phyloP scores from a whole-genome alignment of 2,329 filamentous ascomycete genomes.

The Knoxdaviesia proteae region DNA sequence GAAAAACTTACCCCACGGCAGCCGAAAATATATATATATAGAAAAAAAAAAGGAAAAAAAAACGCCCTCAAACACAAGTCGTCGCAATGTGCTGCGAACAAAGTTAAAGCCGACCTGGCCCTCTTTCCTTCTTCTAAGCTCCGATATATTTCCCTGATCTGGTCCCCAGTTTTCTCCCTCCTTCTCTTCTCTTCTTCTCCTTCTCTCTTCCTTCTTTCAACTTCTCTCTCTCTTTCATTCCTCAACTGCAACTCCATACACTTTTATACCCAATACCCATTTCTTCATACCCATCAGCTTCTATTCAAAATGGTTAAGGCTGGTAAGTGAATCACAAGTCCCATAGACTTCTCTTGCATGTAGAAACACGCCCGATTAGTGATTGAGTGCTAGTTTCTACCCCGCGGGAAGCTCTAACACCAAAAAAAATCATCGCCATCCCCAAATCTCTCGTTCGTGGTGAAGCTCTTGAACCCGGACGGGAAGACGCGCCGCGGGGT shows the following conservation, averaged over 20 bases:
- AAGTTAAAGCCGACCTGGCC: not conserved
- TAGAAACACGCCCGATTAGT: constrained; percentile 2
- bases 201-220: not conserved
- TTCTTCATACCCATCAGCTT: not conserved
- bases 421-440: too few relatives aligned
- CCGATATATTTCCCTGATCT: not conserved
- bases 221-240: constrained; percentile 3
- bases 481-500: too few relatives aligned
- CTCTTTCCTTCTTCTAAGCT: not conserved
- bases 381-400: not conserved
- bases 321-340: constrained; percentile 4
- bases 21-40: too few relatives aligned
- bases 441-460: too few relatives aligned
- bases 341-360: constrained; percentile 1
- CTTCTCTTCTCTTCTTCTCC: not conserved
- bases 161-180: not conserved
- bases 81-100: too few relatives aligned
- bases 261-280: constrained; percentile 1
- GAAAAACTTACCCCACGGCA: too few relatives aligned
- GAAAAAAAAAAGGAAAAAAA: too few relatives aligned
- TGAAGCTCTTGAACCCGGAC: too few relatives aligned
- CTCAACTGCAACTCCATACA: not conserved
- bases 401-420: too few relatives aligned
- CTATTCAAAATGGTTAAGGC: constrained; percentile 8
- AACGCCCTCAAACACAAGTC: too few relatives aligned